A percentile compares a stretch with the other conserved stretches of the same genome.
phyloP scores from a whole-genome alignment of 2,329 filamentous ascomycete species.

The Curvularia sp. region DNA sequence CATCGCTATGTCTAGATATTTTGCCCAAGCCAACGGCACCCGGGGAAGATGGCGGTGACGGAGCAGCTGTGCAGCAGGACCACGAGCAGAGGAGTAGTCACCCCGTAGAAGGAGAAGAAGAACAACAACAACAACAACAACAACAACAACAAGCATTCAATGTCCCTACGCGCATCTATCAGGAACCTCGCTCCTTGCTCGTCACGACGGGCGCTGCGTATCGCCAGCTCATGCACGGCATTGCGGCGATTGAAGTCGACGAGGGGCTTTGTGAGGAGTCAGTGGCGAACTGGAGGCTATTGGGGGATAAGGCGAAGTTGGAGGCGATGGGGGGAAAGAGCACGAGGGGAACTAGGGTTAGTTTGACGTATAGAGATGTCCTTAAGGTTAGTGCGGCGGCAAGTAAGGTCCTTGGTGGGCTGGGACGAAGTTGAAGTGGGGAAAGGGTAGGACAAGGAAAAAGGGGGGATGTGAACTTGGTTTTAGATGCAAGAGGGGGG shows the following conservation, averaged over 20 bases:
- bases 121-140: not conserved
- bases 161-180: constrained; percentile 66
- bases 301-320: constrained; percentile 59
- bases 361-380: constrained; percentile 87
- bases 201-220: constrained; percentile 75
- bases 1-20: constrained; percentile 78
- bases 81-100: too few species aligned
- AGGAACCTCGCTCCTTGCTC: constrained; percentile 82
- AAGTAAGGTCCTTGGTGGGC: constrained; percentile 40
- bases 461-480: too few species aligned
- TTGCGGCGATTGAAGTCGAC: constrained; percentile 71
- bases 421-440: constrained; percentile 9
- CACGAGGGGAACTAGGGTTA: constrained; percentile 68
- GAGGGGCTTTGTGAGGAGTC: constrained; percentile 66
- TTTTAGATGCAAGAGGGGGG: too few species aligned
- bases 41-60: constrained; percentile 56
- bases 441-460: not conserved
- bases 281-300: constrained; percentile 72
- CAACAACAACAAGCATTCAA: constrained; percentile 14
- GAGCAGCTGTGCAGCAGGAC: not conserved
- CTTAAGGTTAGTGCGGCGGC: constrained; percentile 54
- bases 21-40: constrained; percentile 55
- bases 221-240: constrained; percentile 75
- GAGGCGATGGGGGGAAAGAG: constrained; percentile 61
- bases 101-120: not conserved